Conservation (phyloP, 2,329 filamentous ascomycete species). For the Plectosphaerella plurivora region DNA sequence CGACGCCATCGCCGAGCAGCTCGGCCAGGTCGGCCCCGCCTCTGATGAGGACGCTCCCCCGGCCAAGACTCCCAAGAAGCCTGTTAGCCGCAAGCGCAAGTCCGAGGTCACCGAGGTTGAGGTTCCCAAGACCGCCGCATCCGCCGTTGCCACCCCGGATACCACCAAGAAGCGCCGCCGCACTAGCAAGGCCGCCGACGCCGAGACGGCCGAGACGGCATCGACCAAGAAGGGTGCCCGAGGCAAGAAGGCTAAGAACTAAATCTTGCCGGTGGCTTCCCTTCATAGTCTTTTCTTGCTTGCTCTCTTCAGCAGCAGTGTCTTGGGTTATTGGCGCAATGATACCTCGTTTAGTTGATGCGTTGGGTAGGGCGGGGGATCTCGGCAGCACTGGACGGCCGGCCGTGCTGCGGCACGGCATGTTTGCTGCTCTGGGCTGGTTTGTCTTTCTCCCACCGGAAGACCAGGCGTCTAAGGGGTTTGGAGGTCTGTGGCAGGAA, state of each 20-base stretch:
- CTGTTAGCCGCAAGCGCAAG: slow-evolving; percentile 53
- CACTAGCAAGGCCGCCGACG: slow-evolving; percentile 47
- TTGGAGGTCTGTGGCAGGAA: not conserved
- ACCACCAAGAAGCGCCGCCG: slow-evolving; percentile 62
- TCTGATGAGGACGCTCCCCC: slow-evolving; percentile 36
- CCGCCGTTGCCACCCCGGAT: slow-evolving; percentile 35
- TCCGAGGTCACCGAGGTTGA: slow-evolving; percentile 40
- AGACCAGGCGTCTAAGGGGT: not conserved
- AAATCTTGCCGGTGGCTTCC: not conserved
- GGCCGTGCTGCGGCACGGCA: not conserved
- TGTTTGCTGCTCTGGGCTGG: not conserved
- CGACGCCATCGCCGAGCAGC: slow-evolving; percentile 55
- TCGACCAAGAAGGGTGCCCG: slow-evolving; percentile 45
- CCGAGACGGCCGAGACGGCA: slow-evolving; percentile 37
- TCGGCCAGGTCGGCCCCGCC: slow-evolving; percentile 38
- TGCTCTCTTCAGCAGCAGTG: slow-evolving; percentile 1
- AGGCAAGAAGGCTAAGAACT: slow-evolving; percentile 51
- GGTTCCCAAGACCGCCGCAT: slow-evolving; percentile 26
- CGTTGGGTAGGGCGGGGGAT: not conserved
- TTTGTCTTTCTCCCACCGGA: not conserved
- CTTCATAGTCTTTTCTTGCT: slow-evolving; percentile 3
- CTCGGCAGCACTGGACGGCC: not conserved
- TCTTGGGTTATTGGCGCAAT: slow-evolving; percentile 9
- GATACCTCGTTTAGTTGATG: slow-evolving; percentile 9
- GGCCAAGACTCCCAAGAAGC: slow-evolving; percentile 56